A percentile compares a stretch with the other conserved stretches of the same genome.
Evolutionary conservation across 345 rosid species (phyloP).

Genomic region (Linum trigynum): DNA sequence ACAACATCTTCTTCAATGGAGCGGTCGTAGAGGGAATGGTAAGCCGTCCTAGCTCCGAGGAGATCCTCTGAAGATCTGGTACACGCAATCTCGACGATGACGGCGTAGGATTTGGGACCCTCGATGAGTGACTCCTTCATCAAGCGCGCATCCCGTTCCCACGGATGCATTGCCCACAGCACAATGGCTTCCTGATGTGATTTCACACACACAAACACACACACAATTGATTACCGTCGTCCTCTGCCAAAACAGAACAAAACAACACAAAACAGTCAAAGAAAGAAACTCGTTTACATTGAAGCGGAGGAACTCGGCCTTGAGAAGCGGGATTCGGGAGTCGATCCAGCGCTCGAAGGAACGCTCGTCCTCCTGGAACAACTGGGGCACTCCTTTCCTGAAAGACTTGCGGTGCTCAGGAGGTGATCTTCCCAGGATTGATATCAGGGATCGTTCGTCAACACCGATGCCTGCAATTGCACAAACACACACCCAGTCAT

Average conservation of each 20-base stretch:
- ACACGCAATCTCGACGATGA: slow-evolving; percentile 70
- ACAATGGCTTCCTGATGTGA: slow-evolving; percentile 52
- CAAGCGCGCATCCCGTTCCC: slow-evolving; percentile 94
- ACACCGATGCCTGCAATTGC: slow-evolving; percentile 57
- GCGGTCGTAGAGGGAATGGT: slow-evolving; percentile 73
- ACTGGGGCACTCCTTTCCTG: slow-evolving; percentile 41
- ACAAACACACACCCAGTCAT: background rate
- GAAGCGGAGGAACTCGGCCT: slow-evolving; percentile 68
- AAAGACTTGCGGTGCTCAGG: slow-evolving; percentile 42
- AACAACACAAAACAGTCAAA: background rate
- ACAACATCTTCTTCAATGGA: slow-evolving; percentile 83
- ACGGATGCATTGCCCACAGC: slow-evolving; percentile 70
- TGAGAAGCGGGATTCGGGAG: slow-evolving; percentile 39
- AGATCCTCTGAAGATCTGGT: slow-evolving; percentile 71
- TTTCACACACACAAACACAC: background rate
- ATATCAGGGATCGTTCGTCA: slow-evolving; percentile 60
- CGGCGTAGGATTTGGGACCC: slow-evolving; percentile 38
- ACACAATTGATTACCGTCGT: background rate
- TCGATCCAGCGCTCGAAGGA: slow-evolving; percentile 69
- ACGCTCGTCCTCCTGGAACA: slow-evolving; percentile 67
- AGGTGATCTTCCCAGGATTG: slow-evolving; percentile 43
- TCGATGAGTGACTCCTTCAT: slow-evolving; percentile 49
- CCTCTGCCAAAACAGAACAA: background rate
- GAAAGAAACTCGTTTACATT: slow-evolving; percentile 32
- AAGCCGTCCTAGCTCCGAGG: slow-evolving; percentile 78